These are phyloP conservation scores for Ensete glaucum DNA, from an alignment of 176 grass and related monocot genomes.

Conservation along the genomic window DNA sequence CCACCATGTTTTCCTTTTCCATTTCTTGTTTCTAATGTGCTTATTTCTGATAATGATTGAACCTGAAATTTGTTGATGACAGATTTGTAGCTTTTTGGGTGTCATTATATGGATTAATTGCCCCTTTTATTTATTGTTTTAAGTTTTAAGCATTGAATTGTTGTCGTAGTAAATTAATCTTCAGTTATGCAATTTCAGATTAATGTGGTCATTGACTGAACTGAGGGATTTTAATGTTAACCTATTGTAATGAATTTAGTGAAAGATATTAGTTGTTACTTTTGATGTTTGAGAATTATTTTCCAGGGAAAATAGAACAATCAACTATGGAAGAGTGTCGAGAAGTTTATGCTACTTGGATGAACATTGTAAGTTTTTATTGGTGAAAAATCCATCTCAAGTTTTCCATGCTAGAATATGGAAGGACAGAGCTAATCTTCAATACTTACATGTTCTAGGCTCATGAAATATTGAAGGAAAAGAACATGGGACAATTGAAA, in stretches of 20 bases:
- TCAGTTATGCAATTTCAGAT: too few species aligned
- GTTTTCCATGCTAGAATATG: not conserved
- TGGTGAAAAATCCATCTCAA: not conserved
- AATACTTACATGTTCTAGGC: constrained; percentile 39
- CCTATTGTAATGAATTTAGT: not conserved
- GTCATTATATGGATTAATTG: not conserved
- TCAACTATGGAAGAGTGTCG: constrained; percentile 94
- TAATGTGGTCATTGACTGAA: not conserved
- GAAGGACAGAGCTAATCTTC: constrained; percentile 4
- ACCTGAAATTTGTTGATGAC: not conserved
- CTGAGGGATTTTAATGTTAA: not conserved
- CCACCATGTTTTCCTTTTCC: too few species aligned
- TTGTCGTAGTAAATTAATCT: not conserved
- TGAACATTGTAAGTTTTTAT: constrained; percentile 51
- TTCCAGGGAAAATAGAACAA: constrained; percentile 96
- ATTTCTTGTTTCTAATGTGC: too few species aligned
- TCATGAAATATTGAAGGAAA: constrained; percentile 71
- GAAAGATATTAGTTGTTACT: not conserved
- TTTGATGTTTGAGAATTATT: constrained; percentile 2
- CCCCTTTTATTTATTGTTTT: not conserved
- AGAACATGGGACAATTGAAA: constrained; percentile 30
- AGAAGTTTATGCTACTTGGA: constrained; percentile 75
- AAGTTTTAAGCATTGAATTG: not conserved
- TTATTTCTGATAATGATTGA: not conserved
- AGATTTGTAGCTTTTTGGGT: not conserved